Evolutionary conservation across 306 rosid species (phyloP).

Genomic region (Aeschynomene evenia): DNA sequence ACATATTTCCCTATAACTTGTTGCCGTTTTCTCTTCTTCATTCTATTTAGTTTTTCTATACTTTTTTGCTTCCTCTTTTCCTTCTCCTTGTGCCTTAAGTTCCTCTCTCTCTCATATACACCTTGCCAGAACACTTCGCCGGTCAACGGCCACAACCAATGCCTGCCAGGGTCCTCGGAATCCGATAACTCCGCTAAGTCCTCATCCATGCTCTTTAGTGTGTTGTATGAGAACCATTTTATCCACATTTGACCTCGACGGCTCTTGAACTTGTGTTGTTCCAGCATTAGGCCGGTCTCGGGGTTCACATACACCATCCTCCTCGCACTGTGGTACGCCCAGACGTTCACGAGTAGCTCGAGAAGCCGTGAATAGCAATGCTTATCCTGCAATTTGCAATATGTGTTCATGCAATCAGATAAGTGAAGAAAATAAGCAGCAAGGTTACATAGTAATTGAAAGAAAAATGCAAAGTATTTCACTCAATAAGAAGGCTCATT

Average conservation of each 20-base stretch:
- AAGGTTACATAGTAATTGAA: not conserved
- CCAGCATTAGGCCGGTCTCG: slow-evolving; percentile 75
- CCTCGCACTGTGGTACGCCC: slow-evolving; percentile 96
- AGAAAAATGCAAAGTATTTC: not conserved
- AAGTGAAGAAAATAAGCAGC: not conserved
- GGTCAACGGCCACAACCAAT: slow-evolving; percentile 95
- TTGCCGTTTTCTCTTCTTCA: slow-evolving; percentile 71
- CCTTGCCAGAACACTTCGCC: slow-evolving; percentile 99
- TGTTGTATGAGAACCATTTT: slow-evolving; percentile 71
- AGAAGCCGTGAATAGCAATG: slow-evolving; percentile 88
- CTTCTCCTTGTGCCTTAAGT: slow-evolving; percentile 63
- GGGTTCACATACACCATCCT: slow-evolving; percentile 80
- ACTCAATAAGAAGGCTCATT: not conserved
- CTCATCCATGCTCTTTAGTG: slow-evolving; percentile 89
- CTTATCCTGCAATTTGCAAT: slow-evolving; percentile 64
- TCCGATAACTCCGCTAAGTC: slow-evolving; percentile 87
- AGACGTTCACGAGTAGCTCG: slow-evolving; percentile 77
- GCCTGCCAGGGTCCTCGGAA: slow-evolving; percentile 45
- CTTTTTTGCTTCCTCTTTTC: slow-evolving; percentile 83
- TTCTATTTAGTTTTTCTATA: slow-evolving; percentile 62
- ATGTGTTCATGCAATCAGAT: slow-evolving; percentile 1
- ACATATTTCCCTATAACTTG: slow-evolving; percentile 87
- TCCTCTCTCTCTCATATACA: slow-evolving; percentile 67
- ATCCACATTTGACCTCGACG: slow-evolving; percentile 89
- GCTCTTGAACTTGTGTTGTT: slow-evolving; percentile 67